phyloP scores from a whole-genome alignment of 1,284 basidiomycete genomes.

The Papiliotrema nemorosa region DNA sequence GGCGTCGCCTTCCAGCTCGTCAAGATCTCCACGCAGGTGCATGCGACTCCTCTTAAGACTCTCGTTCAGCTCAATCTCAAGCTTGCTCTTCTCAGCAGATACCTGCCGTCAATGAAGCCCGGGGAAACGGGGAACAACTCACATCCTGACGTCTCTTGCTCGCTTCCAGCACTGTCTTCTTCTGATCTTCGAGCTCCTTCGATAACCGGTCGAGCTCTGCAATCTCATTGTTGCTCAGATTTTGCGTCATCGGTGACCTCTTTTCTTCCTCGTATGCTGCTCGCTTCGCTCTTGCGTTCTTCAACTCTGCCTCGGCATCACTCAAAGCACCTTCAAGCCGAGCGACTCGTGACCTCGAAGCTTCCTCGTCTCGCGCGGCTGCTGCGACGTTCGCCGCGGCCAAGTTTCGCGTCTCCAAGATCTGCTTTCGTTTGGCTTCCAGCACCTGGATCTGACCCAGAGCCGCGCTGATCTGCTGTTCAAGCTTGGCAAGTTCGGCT shows the following conservation, averaged over 20 bases:
- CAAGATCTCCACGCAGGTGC: constrained; percentile 72
- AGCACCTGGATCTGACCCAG: constrained; percentile 71
- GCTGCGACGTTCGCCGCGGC: constrained; percentile 63
- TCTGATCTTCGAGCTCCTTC: constrained; percentile 69
- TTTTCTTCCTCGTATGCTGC: constrained; percentile 70
- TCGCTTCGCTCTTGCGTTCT: constrained; percentile 48
- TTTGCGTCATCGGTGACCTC: constrained; percentile 67
- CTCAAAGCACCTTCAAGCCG: constrained; percentile 66
- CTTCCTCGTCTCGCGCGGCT: constrained; percentile 68
- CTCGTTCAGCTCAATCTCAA: constrained; percentile 93
- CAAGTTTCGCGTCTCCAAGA: constrained; percentile 64
- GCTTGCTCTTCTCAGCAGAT: constrained; percentile 68
- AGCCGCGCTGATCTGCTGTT: constrained; percentile 80
- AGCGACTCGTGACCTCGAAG: constrained; percentile 60
- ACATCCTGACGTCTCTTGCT: constrained; percentile 71
- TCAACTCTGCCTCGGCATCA: constrained; percentile 68
- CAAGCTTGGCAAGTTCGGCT: constrained; percentile 62
- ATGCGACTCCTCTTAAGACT: constrained; percentile 72
- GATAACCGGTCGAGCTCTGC: constrained; percentile 65
- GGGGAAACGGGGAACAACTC: constrained; percentile 29
- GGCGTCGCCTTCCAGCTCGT: constrained; percentile 63
- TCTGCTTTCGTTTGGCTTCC: constrained; percentile 67
- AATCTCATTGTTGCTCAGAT: constrained; percentile 71
- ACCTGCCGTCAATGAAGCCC: constrained; percentile 54
- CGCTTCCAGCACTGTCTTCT: constrained; percentile 66